These are phyloP conservation scores for Ramularia collo-cygni DNA, from an alignment of 2,329 filamentous ascomycete genomes.

Conservation along the genomic window DNA sequence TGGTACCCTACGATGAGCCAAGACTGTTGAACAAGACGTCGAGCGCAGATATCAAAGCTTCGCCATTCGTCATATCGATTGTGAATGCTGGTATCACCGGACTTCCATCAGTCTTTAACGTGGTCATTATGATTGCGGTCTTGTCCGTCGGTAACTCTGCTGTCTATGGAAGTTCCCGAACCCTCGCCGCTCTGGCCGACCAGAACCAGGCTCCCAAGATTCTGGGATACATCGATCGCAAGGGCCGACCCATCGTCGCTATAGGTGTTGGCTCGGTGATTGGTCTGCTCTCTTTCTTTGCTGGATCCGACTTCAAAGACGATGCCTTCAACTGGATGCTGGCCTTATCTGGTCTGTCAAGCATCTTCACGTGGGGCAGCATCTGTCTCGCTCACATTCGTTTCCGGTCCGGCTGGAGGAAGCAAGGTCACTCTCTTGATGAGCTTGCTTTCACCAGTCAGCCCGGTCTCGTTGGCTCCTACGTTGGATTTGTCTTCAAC, in stretches of 20 bases:
- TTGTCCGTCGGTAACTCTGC: slow-evolving; percentile 54
- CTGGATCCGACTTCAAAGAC: slow-evolving; percentile 53
- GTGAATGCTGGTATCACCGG: slow-evolving; percentile 53
- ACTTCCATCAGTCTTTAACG: slow-evolving; percentile 61
- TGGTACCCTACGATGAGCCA: slow-evolving; percentile 27
- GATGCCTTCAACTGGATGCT: slow-evolving; percentile 74
- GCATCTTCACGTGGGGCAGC: slow-evolving; percentile 72
- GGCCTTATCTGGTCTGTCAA: slow-evolving; percentile 64
- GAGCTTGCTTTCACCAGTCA: slow-evolving; percentile 55
- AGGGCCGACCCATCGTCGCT: slow-evolving; percentile 73
- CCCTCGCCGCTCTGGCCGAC: slow-evolving; percentile 76
- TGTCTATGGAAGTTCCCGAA: slow-evolving; percentile 62
- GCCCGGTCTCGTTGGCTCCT: slow-evolving; percentile 57
- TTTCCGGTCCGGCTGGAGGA: slow-evolving; percentile 72
- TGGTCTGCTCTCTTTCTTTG: slow-evolving; percentile 72
- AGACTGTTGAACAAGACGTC: slow-evolving; percentile 31
- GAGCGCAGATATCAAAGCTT: slow-evolving; percentile 37
- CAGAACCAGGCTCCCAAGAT: slow-evolving; percentile 53
- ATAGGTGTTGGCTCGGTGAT: slow-evolving; percentile 61
- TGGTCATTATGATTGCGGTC: slow-evolving; percentile 56
- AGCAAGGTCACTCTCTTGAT: slow-evolving; percentile 58
- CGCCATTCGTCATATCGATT: slow-evolving; percentile 61
- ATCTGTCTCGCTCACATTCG: slow-evolving; percentile 90
- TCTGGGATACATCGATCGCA: slow-evolving; percentile 58
- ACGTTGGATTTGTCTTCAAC: slow-evolving; percentile 53